Evolutionary conservation across 192 early-diverging fungal genomes (phyloP).

Genomic region (Thoreauomyces humboldtii): DNA sequence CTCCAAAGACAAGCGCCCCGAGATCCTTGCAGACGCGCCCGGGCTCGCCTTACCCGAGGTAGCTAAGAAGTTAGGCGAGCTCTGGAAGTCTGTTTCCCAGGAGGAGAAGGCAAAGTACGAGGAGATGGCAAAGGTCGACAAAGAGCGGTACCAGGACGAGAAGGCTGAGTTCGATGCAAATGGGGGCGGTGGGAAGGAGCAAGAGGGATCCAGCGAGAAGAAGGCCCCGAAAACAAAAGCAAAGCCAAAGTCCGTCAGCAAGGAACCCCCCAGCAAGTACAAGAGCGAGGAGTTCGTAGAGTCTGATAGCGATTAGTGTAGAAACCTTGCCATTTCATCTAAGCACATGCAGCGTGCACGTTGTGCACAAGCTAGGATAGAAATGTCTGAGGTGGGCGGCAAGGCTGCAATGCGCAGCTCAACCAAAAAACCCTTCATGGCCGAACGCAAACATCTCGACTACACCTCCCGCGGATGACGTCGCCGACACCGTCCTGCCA

Average conservation of each 20-base stretch:
- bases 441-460: too few species aligned
- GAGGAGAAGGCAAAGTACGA: constrained; percentile 57
- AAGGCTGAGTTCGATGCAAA: constrained; percentile 30
- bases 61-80: constrained; percentile 68
- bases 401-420: too few species aligned
- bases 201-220: background rate
- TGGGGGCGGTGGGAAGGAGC: background rate
- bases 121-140: constrained; percentile 38
- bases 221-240: background rate
- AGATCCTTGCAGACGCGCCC: constrained; percentile 72
- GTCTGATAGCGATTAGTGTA: constrained; percentile 19
- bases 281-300: constrained; percentile 37
- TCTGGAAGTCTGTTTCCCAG: constrained; percentile 62
- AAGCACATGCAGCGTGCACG: too few species aligned
- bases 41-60: constrained; percentile 49
- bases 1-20: constrained; percentile 70
- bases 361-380: too few species aligned
- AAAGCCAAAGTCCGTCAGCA: too few species aligned
- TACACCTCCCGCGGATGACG: too few species aligned
- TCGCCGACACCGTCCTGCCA: too few species aligned
- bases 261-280: background rate
- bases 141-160: constrained; percentile 44
- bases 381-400: too few species aligned
- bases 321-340: too few species aligned
- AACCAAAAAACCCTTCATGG: too few species aligned